phyloP scores from a whole-genome alignment of 768 basidiomycete genomes.

The Tricholomella constricta region DNA sequence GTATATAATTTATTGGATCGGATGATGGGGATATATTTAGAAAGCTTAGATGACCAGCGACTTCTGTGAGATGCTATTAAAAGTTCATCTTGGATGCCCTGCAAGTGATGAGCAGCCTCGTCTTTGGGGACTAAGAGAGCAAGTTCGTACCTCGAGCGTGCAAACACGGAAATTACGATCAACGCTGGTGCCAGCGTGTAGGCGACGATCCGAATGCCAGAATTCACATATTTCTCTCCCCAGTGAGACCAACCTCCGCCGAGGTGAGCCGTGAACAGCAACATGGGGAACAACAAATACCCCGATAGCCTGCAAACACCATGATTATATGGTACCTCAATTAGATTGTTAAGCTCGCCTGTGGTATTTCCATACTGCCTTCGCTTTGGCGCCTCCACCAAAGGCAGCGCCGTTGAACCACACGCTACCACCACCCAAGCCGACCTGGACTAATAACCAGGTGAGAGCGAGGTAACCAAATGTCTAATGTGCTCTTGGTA shows the following conservation, averaged over 20 bases:
- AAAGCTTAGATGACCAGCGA: background rate
- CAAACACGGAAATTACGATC: slow-evolving; percentile 44
- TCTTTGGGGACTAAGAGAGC: too few species aligned
- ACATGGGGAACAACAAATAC: slow-evolving; percentile 62
- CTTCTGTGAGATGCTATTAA: too few species aligned
- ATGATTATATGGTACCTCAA: slow-evolving; percentile 1
- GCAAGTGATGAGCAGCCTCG: too few species aligned
- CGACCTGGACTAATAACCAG: slow-evolving; percentile 64
- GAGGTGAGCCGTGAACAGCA: slow-evolving; percentile 65
- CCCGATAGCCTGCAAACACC: slow-evolving; percentile 59
- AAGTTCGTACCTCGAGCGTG: slow-evolving; percentile 51
- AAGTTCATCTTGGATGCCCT: slow-evolving; percentile 67
- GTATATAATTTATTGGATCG: background rate
- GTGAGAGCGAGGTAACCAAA: slow-evolving; percentile 63
- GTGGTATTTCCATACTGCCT: slow-evolving; percentile 83
- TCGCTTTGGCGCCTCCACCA: slow-evolving; percentile 73
- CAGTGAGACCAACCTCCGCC: slow-evolving; percentile 74
- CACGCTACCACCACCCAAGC: slow-evolving; percentile 72
- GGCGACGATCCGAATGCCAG: slow-evolving; percentile 46
- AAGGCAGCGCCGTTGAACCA: slow-evolving; percentile 73
- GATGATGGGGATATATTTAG: background rate
- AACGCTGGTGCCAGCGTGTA: slow-evolving; percentile 58
- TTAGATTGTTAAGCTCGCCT: slow-evolving; percentile 40
- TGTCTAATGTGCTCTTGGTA: slow-evolving; percentile 37
- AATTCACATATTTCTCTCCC: slow-evolving; percentile 40